Base-by-base conservation (phyloP, 257 asterid genomes). In the Gentiana dahurica region DNA sequence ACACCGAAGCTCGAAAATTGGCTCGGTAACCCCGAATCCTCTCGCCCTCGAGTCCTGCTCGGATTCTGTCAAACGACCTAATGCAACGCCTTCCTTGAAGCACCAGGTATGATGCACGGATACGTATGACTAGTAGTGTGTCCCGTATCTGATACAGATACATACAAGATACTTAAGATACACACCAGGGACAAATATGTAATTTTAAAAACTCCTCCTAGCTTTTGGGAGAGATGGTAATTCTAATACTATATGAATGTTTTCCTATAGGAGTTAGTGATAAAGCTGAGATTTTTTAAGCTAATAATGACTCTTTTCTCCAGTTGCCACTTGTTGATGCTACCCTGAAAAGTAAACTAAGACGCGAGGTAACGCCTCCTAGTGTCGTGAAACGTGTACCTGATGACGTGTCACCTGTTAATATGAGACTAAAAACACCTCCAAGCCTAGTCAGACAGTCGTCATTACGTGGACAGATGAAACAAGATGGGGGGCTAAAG, bases 301-400 rank as follows among this genome's bases (percentile, higher is more conserved):
- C 24, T 12, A 62, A 37, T 67, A 58, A 51, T 66, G 66, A 52
- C 59, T 53, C 57, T 35, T 65, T 51, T 71, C 24, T 74, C 75
- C 64, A 90, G 95, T 55, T 82, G 39, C 87, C 87, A 51, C 39
- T 63, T 34, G 37, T 67, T 63, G 95, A 85, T 67, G 77, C 86
- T 61, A 74, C 94, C 54, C 75, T 81, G 0, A 91, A 81, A 85
- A 78, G 81, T 33, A 77, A 71, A 61, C 79, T 91, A 52, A 90
- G 82, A 64, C 79, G 79, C 6, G 95, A 81, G 12, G 84, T 78
- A 11, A 37, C 71, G 53, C 91, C 85, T 24, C 69, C 77, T 4
- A 73, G 76, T 54, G 79, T 79, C 36, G 39, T 53, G 36, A 89
- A 77, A 71, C 77, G 80, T 38, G 37, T 66, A 46, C 71, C 68